Percentiles rank a stretch among this genome's conserved stretches.
These are phyloP conservation scores for Desmodesmus armatus DNA, from an alignment of 139 green algal genomes.

Conservation along the genomic window DNA sequence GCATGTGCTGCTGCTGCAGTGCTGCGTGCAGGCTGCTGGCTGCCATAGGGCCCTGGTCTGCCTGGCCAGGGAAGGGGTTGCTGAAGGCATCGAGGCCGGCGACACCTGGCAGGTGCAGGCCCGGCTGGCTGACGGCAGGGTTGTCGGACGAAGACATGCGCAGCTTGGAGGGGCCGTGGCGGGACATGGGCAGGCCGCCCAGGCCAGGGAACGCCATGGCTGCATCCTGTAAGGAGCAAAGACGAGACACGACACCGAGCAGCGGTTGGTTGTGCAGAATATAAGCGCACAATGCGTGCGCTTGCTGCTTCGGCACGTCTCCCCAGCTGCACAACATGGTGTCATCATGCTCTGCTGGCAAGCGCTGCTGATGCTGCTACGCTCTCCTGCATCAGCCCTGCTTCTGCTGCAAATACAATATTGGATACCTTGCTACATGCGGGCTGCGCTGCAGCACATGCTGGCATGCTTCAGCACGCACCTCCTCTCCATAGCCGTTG, in stretches of 20 bases:
- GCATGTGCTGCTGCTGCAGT: conserved; percentile 43
- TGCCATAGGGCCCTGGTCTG: conserved; percentile 4
- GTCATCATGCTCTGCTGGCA: no score
- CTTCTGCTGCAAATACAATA: no score
- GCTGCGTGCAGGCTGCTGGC: conserved; percentile 18
- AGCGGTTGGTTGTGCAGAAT: not conserved
- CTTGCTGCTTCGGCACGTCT: no score
- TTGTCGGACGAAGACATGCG: conserved; percentile 46
- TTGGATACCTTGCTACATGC: no score
- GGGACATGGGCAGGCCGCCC: not conserved
- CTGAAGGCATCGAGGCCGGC: conserved; percentile 5
- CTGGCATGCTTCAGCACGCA: not conserved
- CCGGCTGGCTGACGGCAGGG: conserved; percentile 1
- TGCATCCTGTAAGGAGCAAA: conserved; percentile 12
- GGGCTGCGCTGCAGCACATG: not conserved
- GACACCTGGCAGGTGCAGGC: conserved; percentile 1
- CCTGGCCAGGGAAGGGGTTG: not conserved
- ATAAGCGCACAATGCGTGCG: no score
- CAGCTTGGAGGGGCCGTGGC: conserved; percentile 58
- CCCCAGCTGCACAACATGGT: no score
- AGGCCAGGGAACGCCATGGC: not conserved
- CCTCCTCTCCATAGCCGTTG: conserved; percentile 20
- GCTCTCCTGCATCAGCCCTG: no score
- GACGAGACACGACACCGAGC: no score
- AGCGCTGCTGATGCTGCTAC: no score